A percentile compares a stretch with the other conserved stretches of the same genome.
Conservation (phyloP, 345 rosid genomes). For the Syzygium aromaticum region DNA sequence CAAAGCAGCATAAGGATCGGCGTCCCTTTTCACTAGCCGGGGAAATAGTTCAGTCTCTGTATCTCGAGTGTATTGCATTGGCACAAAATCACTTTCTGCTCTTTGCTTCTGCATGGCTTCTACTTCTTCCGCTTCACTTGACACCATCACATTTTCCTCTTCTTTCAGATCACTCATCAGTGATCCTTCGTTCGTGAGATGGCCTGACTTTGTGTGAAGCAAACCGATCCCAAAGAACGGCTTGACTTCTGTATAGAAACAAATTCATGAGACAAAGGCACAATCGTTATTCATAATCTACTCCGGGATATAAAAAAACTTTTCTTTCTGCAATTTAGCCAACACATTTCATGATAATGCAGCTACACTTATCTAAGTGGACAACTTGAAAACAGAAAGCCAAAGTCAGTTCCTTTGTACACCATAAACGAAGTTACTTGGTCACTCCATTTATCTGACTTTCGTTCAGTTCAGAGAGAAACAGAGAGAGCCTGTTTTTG, state of each 20-base stretch:
- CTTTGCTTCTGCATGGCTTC: background rate
- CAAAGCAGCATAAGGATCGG: background rate
- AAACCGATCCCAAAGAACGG: background rate
- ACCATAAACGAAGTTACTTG: background rate
- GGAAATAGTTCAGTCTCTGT: background rate
- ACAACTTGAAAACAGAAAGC: background rate
- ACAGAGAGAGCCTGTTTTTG: background rate
- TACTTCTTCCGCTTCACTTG: background rate
- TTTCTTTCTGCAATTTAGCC: background rate
- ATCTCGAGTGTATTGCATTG: background rate
- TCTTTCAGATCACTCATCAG: background rate
- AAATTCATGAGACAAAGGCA: background rate
- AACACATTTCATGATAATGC: background rate
- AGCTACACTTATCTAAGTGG: background rate
- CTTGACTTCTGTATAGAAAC: background rate
- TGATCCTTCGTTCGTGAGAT: background rate
- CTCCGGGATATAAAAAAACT: background rate
- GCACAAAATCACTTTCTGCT: background rate
- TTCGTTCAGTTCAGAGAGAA: background rate
- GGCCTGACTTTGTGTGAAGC: background rate
- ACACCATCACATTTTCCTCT: background rate
- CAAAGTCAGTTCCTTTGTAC: background rate
- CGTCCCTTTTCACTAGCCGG: background rate
- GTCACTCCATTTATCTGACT: background rate
- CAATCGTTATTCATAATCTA: background rate